Base-by-base conservation (phyloP, 768 basidiomycete genomes). In the Leccinum rimulosum region DNA sequence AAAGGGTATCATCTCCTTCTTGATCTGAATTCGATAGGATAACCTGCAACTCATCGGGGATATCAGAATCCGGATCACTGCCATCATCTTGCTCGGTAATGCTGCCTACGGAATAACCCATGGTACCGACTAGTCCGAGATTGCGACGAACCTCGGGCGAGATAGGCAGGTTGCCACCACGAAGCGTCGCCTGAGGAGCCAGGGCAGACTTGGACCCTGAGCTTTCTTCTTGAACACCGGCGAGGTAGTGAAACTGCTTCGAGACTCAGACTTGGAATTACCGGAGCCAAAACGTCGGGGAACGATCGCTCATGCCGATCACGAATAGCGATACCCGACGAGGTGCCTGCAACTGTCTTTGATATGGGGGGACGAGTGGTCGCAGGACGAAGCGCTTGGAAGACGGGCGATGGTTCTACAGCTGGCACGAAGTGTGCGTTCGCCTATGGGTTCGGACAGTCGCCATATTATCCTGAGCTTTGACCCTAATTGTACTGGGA, bases 41-140 rank as follows among this genome's bases (percentile, higher is more conserved):
- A 25, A 77, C 76, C 61, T 85, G 84, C 57, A 93, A 69, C 70
- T 93, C 91, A 45, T 88, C 82, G 1, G 91, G 89, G n/a, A 92
- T 88, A 65, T 93, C 89, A 2, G 86, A 88, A 68, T 91, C 86
- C 0, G 82, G 87, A 65, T 90, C 86, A 8, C 82, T 82, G 3
- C 74, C 77, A 38, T 87, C 81, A 7, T 78, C 79, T 15, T 75
- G 74, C 55, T 77, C 79, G 1, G 70, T 71, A 52, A 80, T 80
- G 25, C 80, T 80, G 4, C 76, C 76, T 51, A 82, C 76, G 0
- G 82, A 84, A 1, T 82, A 82, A 10, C 88, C 88, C 75, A 91
- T 80, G 0, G 88, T 90, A 0, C 87, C 88, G 14, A 76, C 74
- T 72, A 88, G 80, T 0, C 87, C 86, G 17, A 89, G 74, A n/a